Evolutionary conservation across 2,329 filamentous ascomycete species (phyloP).

Genomic region (Penicillium rolfsii): DNA sequence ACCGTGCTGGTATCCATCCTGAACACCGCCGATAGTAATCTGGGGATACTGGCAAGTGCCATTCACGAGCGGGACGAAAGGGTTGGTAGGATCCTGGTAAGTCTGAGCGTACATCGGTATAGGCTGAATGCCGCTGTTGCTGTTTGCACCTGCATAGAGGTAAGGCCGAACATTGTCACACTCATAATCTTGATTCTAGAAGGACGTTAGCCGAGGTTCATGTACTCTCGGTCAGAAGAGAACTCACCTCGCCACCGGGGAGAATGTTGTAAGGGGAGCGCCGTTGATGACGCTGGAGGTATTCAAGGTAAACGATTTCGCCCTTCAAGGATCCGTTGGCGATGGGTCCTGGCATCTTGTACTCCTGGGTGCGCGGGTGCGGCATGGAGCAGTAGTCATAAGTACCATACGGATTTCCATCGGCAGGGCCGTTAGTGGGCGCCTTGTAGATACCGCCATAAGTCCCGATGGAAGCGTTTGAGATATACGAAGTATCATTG

Average conservation of each 20-base stretch:
- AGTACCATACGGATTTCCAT: slow-evolving; percentile 31
- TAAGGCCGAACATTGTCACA: slow-evolving; percentile 44
- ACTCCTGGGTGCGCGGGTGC: slow-evolving; percentile 41
- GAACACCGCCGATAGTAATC: slow-evolving; percentile 44
- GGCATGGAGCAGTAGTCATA: slow-evolving; percentile 49
- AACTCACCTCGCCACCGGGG: slow-evolving; percentile 42
- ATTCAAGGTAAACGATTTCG: slow-evolving; percentile 44
- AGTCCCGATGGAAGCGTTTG: slow-evolving; percentile 39
- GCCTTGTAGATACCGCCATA: slow-evolving; percentile 45
- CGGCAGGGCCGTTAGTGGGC: slow-evolving; percentile 26
- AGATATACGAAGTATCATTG: slow-evolving; percentile 44
- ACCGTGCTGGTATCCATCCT: slow-evolving; percentile 45
- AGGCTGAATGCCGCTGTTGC: slow-evolving; percentile 22
- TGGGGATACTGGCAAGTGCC: slow-evolving; percentile 46
- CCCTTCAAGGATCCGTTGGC: slow-evolving; percentile 32
- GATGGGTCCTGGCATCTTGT: slow-evolving; percentile 36
- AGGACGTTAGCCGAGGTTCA: background rate
- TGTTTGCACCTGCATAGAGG: slow-evolving; percentile 37
- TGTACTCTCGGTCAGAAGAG: background rate
- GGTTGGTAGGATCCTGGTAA: slow-evolving; percentile 42
- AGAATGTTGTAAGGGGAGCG: slow-evolving; percentile 46
- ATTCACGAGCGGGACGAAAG: slow-evolving; percentile 38
- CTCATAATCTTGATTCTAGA: slow-evolving; percentile 42
- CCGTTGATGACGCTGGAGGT: slow-evolving; percentile 45
- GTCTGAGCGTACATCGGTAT: slow-evolving; percentile 42